These are phyloP conservation scores for Talaromyces thailandensis DNA, from an alignment of 495 filamentous ascomycete genomes.

Conservation along the genomic window DNA sequence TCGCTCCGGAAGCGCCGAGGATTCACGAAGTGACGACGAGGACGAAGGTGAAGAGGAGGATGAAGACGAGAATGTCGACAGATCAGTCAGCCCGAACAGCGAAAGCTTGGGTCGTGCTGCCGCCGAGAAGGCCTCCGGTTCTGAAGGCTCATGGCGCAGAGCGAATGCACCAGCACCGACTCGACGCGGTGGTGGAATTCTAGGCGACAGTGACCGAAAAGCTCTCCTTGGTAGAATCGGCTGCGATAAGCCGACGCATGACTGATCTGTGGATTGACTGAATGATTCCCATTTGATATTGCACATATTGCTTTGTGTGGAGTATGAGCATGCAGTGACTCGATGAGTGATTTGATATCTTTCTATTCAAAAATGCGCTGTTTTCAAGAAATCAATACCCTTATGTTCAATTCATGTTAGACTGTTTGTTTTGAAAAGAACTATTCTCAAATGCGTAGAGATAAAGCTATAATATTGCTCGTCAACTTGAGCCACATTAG, in stretches of 20 bases:
- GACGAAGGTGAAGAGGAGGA: constrained; percentile 53
- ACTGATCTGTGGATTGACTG: background rate
- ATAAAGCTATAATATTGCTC: too few species aligned
- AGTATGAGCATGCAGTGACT: background rate
- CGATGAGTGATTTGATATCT: constrained; percentile 2
- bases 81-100: constrained; percentile 15
- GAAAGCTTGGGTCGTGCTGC: constrained; percentile 14
- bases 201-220: constrained; percentile 62
- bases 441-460: background rate
- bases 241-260: constrained; percentile 53
- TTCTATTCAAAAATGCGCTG: constrained; percentile 2
- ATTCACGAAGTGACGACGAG: constrained; percentile 82
- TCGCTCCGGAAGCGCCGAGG: constrained; percentile 69
- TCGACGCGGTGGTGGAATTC: constrained; percentile 32
- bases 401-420: background rate
- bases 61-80: constrained; percentile 28
- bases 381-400: constrained; percentile 6
- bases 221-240: constrained; percentile 65
- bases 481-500: too few species aligned
- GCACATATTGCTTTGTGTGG: constrained; percentile 1
- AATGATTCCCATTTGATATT: constrained; percentile 10
- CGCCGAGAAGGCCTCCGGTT: constrained; percentile 24
- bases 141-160: constrained; percentile 34
- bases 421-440: background rate
- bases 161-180: constrained; percentile 28